Evolutionary conservation across 2,329 filamentous ascomycete genomes (phyloP), one percentile per base, ranked within the genome.

Genomic region (Verticillium tricorpus): DNA sequence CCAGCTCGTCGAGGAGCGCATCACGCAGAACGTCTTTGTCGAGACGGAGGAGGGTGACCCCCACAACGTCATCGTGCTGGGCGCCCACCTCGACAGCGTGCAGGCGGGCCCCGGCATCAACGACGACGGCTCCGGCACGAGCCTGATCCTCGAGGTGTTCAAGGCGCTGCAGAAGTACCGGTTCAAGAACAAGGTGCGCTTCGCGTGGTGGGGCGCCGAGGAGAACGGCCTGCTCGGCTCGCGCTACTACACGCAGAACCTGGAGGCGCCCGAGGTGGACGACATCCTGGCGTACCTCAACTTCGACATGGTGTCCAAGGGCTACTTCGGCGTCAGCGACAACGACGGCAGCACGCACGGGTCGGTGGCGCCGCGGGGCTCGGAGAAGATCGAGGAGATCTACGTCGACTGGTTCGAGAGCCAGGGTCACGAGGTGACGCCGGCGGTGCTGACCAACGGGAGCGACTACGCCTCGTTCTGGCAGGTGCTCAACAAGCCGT

Each of bases 381-480:
- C 73, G 0, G 72, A 73, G 3, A 69, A 70, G 2, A 69, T 74
- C 1, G 70, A 74, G 9, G 62, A 73, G n/a, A 68, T 76, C 11
- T 72, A 76, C 58, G 62, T 70, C 3, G 70, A 75, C 1, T 72
- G 72, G 62, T 70, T 77, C 39, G 63, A 62, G 15, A 45, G 65
- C 1, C 66, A 75, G 63, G 73, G 76, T 11, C 71, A 75, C 19
- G 63, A 71, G 14, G 69, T 73, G 0, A 69, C 66, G 0, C 70
- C 69, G 3, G 65, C 67, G 3, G 67, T 67, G 2, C 59, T 73
- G 0, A 71, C 67, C 57, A 84, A 83, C 6, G 81, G 85, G 58
- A 85, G 80, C 12, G 86, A 89, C 68, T 89, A 89, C 65, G 83
- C 81, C 12, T 80, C 83, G 1, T 89, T 89, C 76, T 76, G 85